phyloP scores from a whole-genome alignment of 129 eudicot species.

The Pulicaria dysenterica region DNA sequence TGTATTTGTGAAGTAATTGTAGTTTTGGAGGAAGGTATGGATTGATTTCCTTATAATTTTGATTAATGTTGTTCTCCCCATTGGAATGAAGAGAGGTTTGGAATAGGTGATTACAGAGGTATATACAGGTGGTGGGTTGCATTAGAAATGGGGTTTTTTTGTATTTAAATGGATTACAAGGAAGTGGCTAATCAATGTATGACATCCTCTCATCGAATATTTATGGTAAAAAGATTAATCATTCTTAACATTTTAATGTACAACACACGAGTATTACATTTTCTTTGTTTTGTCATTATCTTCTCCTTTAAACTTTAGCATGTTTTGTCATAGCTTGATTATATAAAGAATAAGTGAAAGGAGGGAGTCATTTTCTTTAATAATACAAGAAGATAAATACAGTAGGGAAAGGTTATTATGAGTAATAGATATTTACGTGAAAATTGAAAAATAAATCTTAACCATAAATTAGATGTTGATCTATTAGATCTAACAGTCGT shows the following conservation, averaged over 20 bases:
- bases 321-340: too few relatives aligned
- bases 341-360: too few relatives aligned
- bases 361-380: too few relatives aligned
- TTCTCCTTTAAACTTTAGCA: neutral
- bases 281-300: neutral
- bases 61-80: conserved; percentile 45
- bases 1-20: conserved; percentile 60
- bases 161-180: conserved; percentile 28
- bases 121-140: conserved; percentile 11
- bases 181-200: conserved; percentile 5
- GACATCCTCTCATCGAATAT: neutral
- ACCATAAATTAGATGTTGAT: too few relatives aligned
- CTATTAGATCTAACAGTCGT: too few relatives aligned
- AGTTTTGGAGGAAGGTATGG: conserved; percentile 52
- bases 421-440: too few relatives aligned
- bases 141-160: conserved; percentile 12
- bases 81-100: conserved; percentile 32
- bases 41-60: conserved; percentile 62
- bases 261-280: too few relatives aligned
- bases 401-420: too few relatives aligned
- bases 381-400: too few relatives aligned
- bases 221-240: conserved; percentile 3
- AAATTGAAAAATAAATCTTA: too few relatives aligned
- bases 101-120: conserved; percentile 30
- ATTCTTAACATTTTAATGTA: neutral